Evolutionary conservation across 2,329 filamentous ascomycete species (phyloP), one percentile per base, ranked within the genome.

Genomic region (Juglanconis oblonga): DNA sequence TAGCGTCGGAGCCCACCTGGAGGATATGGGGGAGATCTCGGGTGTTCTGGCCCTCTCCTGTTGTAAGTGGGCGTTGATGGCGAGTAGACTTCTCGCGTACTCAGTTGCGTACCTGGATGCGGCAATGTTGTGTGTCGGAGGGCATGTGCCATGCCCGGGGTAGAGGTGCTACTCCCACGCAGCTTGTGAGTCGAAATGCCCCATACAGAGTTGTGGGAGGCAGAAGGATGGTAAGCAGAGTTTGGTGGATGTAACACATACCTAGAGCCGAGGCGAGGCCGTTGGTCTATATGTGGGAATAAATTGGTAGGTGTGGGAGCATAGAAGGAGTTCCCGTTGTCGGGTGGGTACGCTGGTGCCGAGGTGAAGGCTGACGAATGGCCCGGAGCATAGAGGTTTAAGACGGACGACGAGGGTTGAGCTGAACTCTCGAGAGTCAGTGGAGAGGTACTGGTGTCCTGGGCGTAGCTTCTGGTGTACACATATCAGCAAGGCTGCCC

Each of bases 111-210:
- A 66, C 74, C 76, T 70, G 80, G 79, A 66, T 81, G 80, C 62
- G 82, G 81, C 70, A 85, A 71, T 67, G 79, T 72, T 71, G 79
- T 73, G 68, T 79, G 75, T 69, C 81, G 78, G 71, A 81, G 81
- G 74, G 76, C 76, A 79, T 84, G 81, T 77, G 81, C 79, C 81
- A 86, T 85, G 69, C 80, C 81, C 76, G 78, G 76, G 62, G 79
- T 77, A 58, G 81, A 75, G 59, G 75, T 76, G 71, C 73, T 81
- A 74, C 76, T 83, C 68, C 67, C 72, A 68, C 62, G 62, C 65
- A 66, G 55, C 32, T 56, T 64, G 73, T 79, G 68, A 79, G 74
- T 71, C 68, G 63, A 59, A 10, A 54, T 40, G 13, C 52, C 47
- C 57, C 17, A 62, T 62, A 48, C 54, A 32, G 32, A 35, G 42